Evolutionary conservation across 345 rosid genomes (phyloP), one percentile per base, ranked within the genome.

Genomic region (Stellera chamaejasme): DNA sequence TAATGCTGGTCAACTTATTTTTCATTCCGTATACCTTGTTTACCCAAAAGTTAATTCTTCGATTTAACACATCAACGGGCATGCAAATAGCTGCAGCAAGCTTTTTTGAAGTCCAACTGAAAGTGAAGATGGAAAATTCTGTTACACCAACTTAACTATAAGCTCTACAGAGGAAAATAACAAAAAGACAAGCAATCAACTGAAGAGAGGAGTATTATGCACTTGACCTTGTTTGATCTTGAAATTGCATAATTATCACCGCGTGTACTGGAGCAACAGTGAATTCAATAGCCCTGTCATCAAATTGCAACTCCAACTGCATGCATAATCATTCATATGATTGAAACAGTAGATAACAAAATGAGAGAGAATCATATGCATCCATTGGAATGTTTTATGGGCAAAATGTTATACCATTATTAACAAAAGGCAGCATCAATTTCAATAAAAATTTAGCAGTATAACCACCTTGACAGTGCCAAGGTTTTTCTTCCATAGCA

Each of bases 401-500:
- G 15, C 49, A 41, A 44, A 13, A 43, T 15, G 54, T 26, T n/a
- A 19, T 19, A 19, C 23, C 23, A 19, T 32, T 32, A 32, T 32
- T 32, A 8, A 32, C 3, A 32, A 5, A 32, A 32, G 39, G 39
- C 5, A 32, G 39, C 39, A 2, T 32, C 39, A 32, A 5, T 32
- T 32, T 32, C 39, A 5, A 32, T 32, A 8, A 32, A 32, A 5
- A 5, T 2, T 32, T 32, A 5, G 5, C 39, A 32, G 5, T 4
- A 32, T 4, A 32, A 32, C 5, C 39, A 87, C 99, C 97, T 87
- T 87, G 66, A 93, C 97, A 27, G 80, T 75, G 65, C 99, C 99
- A 45, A 93, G 91, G 79, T 87, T 86, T 80, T 93, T 89, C 89
- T 84, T 89, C 99, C 99, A 93, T 32, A 82, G 78, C 56, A 89